These are phyloP conservation scores for Pythium monospermum DNA, from an alignment of 352 stramenopile species.

Conservation along the genomic window DNA sequence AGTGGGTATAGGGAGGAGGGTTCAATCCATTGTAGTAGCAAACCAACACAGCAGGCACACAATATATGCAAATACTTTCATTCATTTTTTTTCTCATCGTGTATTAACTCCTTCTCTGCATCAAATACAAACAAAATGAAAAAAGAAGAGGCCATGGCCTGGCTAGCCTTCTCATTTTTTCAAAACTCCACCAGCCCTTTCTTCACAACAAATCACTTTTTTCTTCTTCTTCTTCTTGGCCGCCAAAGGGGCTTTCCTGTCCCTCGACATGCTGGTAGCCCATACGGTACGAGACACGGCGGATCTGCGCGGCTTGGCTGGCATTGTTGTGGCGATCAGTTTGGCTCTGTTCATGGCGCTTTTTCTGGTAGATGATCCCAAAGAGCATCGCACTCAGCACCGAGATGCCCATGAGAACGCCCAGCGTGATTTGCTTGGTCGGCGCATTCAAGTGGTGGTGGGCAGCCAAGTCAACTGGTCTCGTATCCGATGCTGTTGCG, in stretches of 20 bases:
- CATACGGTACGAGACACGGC: slow-evolving; percentile 71
- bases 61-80: slow-evolving; percentile 1
- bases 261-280: slow-evolving; percentile 33
- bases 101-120: not conserved
- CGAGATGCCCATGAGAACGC: slow-evolving; percentile 48
- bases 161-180: not conserved
- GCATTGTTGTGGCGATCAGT: slow-evolving; percentile 49
- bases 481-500: not conserved
- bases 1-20: too few relatives aligned
- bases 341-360: slow-evolving; percentile 51
- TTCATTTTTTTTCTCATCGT: not conserved
- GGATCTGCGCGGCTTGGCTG: slow-evolving; percentile 61
- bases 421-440: slow-evolving; percentile 53
- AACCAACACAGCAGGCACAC: not conserved
- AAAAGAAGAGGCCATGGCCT: not conserved
- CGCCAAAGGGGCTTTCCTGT: not conserved
- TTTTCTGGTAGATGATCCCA: slow-evolving; percentile 48
- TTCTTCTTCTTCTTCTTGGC: slow-evolving; percentile 38
- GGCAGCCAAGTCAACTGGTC: not conserved
- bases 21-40: too few relatives aligned
- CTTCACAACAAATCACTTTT: slow-evolving; percentile 62
- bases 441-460: slow-evolving; percentile 33
- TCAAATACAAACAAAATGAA: too few relatives aligned
- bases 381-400: slow-evolving; percentile 63
- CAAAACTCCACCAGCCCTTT: not conserved